Conservation (phyloP, 208 protist species). For the Jaenimonas drosophilae region DNA sequence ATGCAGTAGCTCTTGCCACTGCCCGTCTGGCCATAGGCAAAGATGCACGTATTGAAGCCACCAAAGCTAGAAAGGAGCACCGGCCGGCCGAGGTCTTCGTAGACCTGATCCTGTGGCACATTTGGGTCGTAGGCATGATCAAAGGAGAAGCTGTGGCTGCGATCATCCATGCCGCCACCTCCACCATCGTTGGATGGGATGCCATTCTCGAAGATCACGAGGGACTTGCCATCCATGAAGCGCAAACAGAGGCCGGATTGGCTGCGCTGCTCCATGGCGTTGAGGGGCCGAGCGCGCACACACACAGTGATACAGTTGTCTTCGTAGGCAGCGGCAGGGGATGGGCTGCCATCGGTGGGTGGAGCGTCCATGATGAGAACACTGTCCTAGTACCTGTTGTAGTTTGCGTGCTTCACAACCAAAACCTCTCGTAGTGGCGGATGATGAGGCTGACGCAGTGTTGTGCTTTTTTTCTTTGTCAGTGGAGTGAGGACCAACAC, state of each 20-base stretch:
- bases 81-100: constrained; percentile 75
- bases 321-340: too few relatives aligned
- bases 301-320: constrained; percentile 68
- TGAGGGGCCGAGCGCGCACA: constrained; percentile 63
- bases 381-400: background rate
- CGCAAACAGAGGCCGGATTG: constrained; percentile 11
- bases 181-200: constrained; percentile 2
- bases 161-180: constrained; percentile 5
- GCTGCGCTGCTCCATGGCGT: constrained; percentile 21
- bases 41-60: constrained; percentile 88
- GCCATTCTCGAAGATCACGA: constrained; percentile 31
- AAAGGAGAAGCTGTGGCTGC: constrained; percentile 53
- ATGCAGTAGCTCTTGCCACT: constrained; percentile 87
- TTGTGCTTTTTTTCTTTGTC: too few relatives aligned
- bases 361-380: too few relatives aligned
- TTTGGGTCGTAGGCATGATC: constrained; percentile 54
- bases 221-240: constrained; percentile 32
- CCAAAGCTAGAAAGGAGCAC: constrained; percentile 80
- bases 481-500: too few relatives aligned
- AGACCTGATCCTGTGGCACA: constrained; percentile 68
- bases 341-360: too few relatives aligned
- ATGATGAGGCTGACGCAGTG: too few relatives aligned
- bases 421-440: too few relatives aligned
- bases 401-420: too few relatives aligned
- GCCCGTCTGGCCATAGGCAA: constrained; percentile 90